Evolutionary conservation across 352 stramenopile species (phyloP).

Genomic region (Stramenopiles sp.): DNA sequence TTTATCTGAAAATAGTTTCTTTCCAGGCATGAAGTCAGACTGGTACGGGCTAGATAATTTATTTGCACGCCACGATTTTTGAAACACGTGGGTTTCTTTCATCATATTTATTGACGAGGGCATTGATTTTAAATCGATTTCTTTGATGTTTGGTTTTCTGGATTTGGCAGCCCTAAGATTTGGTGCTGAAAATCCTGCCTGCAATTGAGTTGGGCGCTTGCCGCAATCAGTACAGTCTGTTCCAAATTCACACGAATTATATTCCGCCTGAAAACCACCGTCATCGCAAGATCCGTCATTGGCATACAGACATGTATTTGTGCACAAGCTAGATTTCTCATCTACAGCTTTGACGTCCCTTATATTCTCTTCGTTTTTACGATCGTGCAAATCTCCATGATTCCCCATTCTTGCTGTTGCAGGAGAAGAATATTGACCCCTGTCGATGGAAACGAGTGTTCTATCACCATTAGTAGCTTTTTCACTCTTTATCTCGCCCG

Average conservation of each 20-base stretch:
- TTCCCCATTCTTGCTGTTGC: not conserved
- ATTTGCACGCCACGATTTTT: too few relatives aligned
- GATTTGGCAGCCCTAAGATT: not conserved
- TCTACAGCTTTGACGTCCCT: not conserved
- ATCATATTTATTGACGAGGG: not conserved
- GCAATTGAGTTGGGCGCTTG: not conserved
- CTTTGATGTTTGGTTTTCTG: not conserved
- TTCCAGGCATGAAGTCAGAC: not conserved
- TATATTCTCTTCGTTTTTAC: not conserved
- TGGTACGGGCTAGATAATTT: not conserved
- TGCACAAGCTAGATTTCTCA: not conserved
- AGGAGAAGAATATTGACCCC: not conserved
- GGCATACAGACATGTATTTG: not conserved
- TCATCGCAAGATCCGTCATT: constrained; percentile 13
- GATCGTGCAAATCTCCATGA: not conserved
- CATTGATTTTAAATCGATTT: not conserved
- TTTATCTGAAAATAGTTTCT: not conserved
- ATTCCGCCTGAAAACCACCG: not conserved
- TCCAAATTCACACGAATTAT: constrained; percentile 7
- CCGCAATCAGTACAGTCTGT: constrained; percentile 3
- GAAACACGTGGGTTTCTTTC: not conserved
- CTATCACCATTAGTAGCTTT: too few relatives aligned
- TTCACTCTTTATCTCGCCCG: too few relatives aligned
- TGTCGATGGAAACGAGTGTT: too few relatives aligned
- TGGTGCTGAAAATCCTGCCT: not conserved